Evolutionary conservation across 345 rosid species (phyloP), one percentile per base, ranked within the genome.

Genomic region (Lagerstroemia speciosa): DNA sequence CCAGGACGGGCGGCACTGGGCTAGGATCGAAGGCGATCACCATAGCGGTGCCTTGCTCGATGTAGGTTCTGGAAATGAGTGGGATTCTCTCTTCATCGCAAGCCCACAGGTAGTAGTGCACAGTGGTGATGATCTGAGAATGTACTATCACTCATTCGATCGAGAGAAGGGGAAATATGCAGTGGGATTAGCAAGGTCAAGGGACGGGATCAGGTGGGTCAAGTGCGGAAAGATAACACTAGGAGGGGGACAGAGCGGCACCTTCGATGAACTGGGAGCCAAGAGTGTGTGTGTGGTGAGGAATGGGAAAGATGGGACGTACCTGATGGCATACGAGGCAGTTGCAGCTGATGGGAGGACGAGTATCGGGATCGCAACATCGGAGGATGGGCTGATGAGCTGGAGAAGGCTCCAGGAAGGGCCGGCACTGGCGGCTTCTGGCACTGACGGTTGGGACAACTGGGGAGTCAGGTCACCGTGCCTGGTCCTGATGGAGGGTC

Each of bases 1-100:
- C 74, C 96, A 90, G 68, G 95, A 92, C 69, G 96, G 91, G 67
- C 82, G 90, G 71, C 82, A 90, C 62, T 92, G 96, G 98, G 96
- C 93, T 46, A 88, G 91, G 76, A 88, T 92, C 69, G 95, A 92
- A 82, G 93, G 98, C 46, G 93, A 88, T 63, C 89, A 90, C 74
- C 91, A 88, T 60, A 87, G 91, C 67, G 93, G 90, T 34, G 91
- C 93, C 16, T 66, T 92, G 76, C 86, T 90, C 29, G 96, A 89
- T 76, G 88, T 87, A 31, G 98, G 98, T 38, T 61, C 78, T 27
- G 87, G 80, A 11, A 65, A 75, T 67, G 95, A 89, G n/a, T 92
- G 94, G 94, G 98, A 92, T 80, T 89, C 86, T 31, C 69, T 79
- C 57, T 89, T 81, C 61, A 79, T 89, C 46, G 84, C 96, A n/a